These are phyloP conservation scores for Colletotrichum neosansevieriae DNA, from an alignment of 2,329 filamentous ascomycete genomes.

Conservation along the genomic window DNA sequence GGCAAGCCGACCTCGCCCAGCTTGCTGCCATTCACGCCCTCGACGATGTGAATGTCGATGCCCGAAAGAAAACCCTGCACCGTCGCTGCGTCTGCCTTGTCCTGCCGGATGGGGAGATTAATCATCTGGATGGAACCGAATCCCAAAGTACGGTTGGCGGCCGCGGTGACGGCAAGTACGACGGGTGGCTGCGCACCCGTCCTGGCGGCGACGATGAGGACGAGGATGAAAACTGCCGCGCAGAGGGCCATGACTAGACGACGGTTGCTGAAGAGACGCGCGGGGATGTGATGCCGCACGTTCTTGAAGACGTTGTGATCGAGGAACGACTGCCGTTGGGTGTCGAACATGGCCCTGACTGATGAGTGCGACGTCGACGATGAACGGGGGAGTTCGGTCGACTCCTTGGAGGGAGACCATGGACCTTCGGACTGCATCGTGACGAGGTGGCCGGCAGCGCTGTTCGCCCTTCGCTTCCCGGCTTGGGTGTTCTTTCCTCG, in stretches of 20 bases:
- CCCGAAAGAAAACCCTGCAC: slow-evolving; percentile 47
- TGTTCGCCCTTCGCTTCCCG: background rate
- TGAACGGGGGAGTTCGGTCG: slow-evolving; percentile 15
- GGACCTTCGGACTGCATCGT: slow-evolving; percentile 6
- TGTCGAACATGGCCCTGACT: background rate
- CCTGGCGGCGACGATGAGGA: slow-evolving; percentile 1
- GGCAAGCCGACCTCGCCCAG: slow-evolving; percentile 45
- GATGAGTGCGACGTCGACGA: slow-evolving; percentile 25
- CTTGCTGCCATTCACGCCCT: slow-evolving; percentile 41
- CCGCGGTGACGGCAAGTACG: slow-evolving; percentile 27
- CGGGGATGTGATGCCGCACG: background rate
- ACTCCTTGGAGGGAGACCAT: background rate
- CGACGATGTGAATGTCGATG: slow-evolving; percentile 42
- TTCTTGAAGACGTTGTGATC: slow-evolving; percentile 12
- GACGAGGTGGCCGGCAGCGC: background rate
- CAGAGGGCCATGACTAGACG: background rate
- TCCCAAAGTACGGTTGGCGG: slow-evolving; percentile 45
- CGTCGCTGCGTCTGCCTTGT: slow-evolving; percentile 45
- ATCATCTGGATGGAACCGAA: slow-evolving; percentile 44
- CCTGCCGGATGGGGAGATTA: slow-evolving; percentile 44
- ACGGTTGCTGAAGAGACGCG: slow-evolving; percentile 19
- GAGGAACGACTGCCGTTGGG: slow-evolving; percentile 12
- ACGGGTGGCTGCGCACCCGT: background rate
- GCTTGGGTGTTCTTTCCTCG: too few relatives aligned
- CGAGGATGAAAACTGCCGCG: background rate